Evolutionary conservation across 176 grass and related monocot genomes (phyloP).

Genomic region (Carex pumila): DNA sequence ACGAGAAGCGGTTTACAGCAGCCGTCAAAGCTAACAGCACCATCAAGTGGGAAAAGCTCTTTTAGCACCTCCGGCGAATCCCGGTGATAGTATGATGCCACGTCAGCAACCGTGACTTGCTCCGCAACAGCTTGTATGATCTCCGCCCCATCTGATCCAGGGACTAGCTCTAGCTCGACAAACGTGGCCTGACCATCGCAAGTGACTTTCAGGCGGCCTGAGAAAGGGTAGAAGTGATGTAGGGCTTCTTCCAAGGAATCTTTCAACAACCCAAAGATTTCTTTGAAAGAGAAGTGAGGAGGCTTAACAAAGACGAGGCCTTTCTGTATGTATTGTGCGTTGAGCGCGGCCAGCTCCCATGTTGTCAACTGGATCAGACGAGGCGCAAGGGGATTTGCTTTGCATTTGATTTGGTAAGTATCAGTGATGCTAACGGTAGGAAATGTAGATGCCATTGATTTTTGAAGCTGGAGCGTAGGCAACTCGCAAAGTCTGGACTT

Average conservation of each 20-base stretch:
- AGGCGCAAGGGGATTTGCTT: background rate
- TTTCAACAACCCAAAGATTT: slow-evolving; percentile 22
- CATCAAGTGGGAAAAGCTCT: slow-evolving; percentile 29
- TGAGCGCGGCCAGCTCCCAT: slow-evolving; percentile 12
- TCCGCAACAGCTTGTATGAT: slow-evolving; percentile 35
- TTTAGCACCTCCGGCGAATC: slow-evolving; percentile 30
- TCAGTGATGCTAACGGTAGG: background rate
- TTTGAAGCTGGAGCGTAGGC: background rate
- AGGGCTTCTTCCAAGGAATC: slow-evolving; percentile 37
- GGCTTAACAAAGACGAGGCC: slow-evolving; percentile 43
- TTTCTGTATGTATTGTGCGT: slow-evolving; percentile 33
- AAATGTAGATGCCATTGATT: background rate
- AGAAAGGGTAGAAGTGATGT: slow-evolving; percentile 43
- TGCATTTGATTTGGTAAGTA: background rate
- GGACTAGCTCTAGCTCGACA: slow-evolving; percentile 33
- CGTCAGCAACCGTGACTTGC: slow-evolving; percentile 18
- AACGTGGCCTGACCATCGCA: background rate
- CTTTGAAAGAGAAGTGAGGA: background rate
- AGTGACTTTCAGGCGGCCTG: slow-evolving; percentile 31
- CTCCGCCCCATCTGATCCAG: slow-evolving; percentile 38
- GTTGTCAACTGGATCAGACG: background rate
- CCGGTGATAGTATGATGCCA: background rate
- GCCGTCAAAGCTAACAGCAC: slow-evolving; percentile 40
- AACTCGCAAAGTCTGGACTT: background rate
- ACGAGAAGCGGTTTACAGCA: slow-evolving; percentile 27